Conservation (phyloP, 1,284 basidiomycete genomes). For the Ustilago hordei region DNA sequence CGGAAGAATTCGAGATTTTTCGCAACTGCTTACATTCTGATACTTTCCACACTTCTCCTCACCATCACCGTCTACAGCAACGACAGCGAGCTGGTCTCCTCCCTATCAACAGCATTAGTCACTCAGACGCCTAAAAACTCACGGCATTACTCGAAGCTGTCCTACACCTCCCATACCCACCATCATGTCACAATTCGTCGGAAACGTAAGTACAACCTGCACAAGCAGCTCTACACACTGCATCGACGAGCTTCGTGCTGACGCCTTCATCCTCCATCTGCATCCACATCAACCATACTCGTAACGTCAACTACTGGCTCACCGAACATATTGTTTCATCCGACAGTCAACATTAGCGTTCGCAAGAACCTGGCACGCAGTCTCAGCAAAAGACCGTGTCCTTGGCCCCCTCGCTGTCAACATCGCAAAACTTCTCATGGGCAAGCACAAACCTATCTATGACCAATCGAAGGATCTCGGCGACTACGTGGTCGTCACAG, state of each 20-base stretch:
- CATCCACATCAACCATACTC: not conserved
- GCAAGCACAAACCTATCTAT: conserved; percentile 98
- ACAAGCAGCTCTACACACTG: not conserved
- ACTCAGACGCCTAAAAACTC: not conserved
- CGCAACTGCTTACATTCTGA: conserved; percentile 13
- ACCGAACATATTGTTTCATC: not conserved
- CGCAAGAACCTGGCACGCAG: conserved; percentile 93
- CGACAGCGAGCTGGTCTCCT: not conserved
- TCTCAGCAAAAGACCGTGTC: conserved; percentile 87
- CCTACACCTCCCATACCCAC: not conserved
- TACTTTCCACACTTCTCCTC: not conserved
- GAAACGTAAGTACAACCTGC: conserved; percentile 36
- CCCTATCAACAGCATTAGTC: not conserved
- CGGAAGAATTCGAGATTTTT: conserved; percentile 38
- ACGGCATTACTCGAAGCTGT: not conserved
- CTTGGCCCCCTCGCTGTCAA: conserved; percentile 92
- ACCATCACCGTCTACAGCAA: conserved; percentile 11
- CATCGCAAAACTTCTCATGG: conserved; percentile 95
- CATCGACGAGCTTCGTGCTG: not conserved
- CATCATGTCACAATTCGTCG: conserved; percentile 52
- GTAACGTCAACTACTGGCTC: too few species aligned
- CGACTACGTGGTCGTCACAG: conserved; percentile 96
- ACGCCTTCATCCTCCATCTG: not conserved
- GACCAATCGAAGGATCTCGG: conserved; percentile 77
- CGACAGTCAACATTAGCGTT: conserved; percentile 89